Evolutionary conservation across 2,329 filamentous ascomycete genomes (phyloP), one percentile per base, ranked within the genome.

Genomic region (Lachnellula suecica): DNA sequence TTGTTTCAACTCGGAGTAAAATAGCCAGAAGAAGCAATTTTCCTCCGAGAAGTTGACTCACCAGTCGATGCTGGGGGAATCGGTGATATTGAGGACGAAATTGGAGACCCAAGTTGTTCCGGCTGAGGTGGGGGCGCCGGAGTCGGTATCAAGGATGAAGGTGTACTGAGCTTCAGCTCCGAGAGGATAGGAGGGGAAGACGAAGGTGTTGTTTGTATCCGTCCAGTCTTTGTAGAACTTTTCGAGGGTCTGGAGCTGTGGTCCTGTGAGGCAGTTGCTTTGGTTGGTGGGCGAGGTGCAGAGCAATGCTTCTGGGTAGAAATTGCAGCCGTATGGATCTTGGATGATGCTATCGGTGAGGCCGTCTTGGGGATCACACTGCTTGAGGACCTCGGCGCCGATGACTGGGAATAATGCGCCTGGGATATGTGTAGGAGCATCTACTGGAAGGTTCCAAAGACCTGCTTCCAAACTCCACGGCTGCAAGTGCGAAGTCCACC

Each of bases 341-440:
- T 71, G 66, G 13, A 74, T 66, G 29, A 74, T 73, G 2, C 74
- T 73, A 56, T 81, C 79, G 4, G 65, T 62, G 13, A 72, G 69
- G 17, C 75, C 75, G 56, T 81, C 79, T 4, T 78, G 64, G 3
- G 60, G 58, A 55, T 81, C 78, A 59, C 79, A 81, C 60, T 79
- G 75, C 10, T 68, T 65, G n/a, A 79, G 20, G 4, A 71, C 70
- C 45, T 77, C 74, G 1, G 66, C 66, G 3, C 65, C 71, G 8
- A 84, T 72, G 0, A 71, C 57, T 0, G 69, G 54, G 68, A 80
- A 2, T 35, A 15, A 35, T 81, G n/a, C 75, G 54, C 7, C 61
- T 44, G 17, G 69, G 52, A 0, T 72, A 64, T 35, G 81, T 73
- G 27, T 78, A 74, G 48, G 75, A 71, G 1, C 73, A 65, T 0